Conservation (phyloP, 2,329 filamentous ascomycete genomes). For the Hypoxylon sp. region DNA sequence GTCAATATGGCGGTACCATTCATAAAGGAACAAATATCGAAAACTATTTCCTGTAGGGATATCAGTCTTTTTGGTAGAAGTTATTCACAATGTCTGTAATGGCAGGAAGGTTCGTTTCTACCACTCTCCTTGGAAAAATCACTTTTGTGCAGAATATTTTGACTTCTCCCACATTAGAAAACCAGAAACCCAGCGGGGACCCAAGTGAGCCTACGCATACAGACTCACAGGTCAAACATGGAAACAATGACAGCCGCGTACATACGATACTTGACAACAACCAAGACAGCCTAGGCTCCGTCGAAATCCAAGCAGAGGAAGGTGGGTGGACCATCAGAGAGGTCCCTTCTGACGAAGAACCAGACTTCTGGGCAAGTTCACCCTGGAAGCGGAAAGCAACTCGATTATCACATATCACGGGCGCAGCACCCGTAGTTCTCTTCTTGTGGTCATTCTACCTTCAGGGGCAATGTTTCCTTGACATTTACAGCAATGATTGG, state of each 20-base stretch:
- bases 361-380: constrained; percentile 5
- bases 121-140: not conserved
- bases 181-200: not conserved
- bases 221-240: not conserved
- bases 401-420: not conserved
- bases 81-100: not conserved
- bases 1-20: not conserved
- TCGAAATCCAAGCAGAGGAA: not conserved
- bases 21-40: not conserved
- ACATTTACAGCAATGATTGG: not conserved
- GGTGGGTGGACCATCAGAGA: not conserved
- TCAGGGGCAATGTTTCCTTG: not conserved
- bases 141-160: not conserved
- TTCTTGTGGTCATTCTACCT: not conserved
- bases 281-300: not conserved
- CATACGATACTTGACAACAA: not conserved
- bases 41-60: not conserved
- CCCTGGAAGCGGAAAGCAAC: not conserved
- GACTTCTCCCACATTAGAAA: not conserved
- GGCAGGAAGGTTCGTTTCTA: not conserved
- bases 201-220: not conserved
- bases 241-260: not conserved
- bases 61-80: not conserved
- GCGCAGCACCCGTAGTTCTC: not conserved
- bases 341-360: not conserved